Evolutionary conservation across 306 rosid genomes (phyloP), one percentile per base, ranked within the genome.

Genomic region (Begonia loranthoides): DNA sequence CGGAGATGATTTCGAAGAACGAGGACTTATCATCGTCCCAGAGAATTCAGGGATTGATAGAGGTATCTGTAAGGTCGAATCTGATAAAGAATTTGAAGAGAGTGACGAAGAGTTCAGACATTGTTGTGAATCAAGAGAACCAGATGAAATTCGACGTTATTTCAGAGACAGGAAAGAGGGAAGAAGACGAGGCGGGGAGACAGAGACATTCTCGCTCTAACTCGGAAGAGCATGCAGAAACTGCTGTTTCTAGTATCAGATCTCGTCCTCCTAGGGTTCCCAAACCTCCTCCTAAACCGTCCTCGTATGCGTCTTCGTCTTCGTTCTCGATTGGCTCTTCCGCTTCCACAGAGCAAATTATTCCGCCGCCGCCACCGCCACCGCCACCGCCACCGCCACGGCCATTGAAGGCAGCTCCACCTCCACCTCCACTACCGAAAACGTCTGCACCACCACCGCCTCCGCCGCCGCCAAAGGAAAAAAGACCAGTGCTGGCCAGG

Each of bases 221-320:
- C 92, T 83, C 94, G 46, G 96, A 88, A 62, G 96, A 88, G 51
- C 81, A 81, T 46, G 57, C 65, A 13, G 86, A 87, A 59, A 58
- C 87, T 11, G 28, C 73, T 41, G 55, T 79, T 12, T 15, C 67
- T 39, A 51, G 12, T 19, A 54, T 71, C 54, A 75, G 85, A 71
- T 88, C 95, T 17, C 80, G 93, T 12, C 66, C 22, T 17, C 88
- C 95, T 8, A 70, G 93, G 54, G 84, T 84, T 59, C 95, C 97
- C 6, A 84, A 88, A 40, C 94, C 95, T 12, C 95, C 87, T 7
- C 93, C 93, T 22, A 65, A 61, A 33, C 89, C 72, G 0, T 64
- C 55, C 9, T 28, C 36, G 9, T 63, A 33, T 10, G 4, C 62
- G 3, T 67, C 73, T 0, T 71, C n/a, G n/a, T n/a, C 34, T 19